Base-by-base conservation (phyloP, 1,284 basidiomycete genomes). In the Naganishia liquefaciens region DNA sequence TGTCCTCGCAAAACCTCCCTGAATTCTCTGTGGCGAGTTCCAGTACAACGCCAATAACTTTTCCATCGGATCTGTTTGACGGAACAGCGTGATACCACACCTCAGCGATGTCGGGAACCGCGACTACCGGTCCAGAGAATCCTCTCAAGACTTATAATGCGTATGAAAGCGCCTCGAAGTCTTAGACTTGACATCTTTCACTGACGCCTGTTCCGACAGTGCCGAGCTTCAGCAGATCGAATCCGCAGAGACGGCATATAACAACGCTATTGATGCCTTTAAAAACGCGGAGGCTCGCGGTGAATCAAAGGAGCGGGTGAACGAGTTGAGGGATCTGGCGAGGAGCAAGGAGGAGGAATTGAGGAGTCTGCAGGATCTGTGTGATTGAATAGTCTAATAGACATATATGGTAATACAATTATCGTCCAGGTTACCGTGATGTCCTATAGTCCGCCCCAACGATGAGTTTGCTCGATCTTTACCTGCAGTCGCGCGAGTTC, bases 361-460 rank as follows among this genome's bases (percentile, higher is more conserved):
- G 54, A 57, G 51, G 43, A 27, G 46, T 4, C 39, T 64, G 28
- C 63, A 64, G 28, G 63, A 64, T 57, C 37, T 64, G 13, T 64
- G 63, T 39, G 63, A 64, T 52, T 64, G 27, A 64, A 19, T 37
- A n/a, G 33, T 39, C 37, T 6, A 15, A 10, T n/a, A n/a, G 27
- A 15, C 1, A 49, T 21, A 21, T 49, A 25, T 7, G 47, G 23
- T 49, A 49, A 23, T 21, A 46, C 23, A n/a, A 23, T 46, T 23
- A 30, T 21, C n/a, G 30, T 54, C 37, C 23, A 39, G 7, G 13
- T 28, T 4, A 13, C 11, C 23, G 1, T 25, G 9, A 49, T 15
- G 23, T 19, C 9, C 11, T 46, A 57, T 43, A 57, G 33, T 4
- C 54, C 54, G 21, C 28, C 46, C 54, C 54, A 57, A 27, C 46